Percentiles rank a stretch among this genome's conserved stretches.
These are phyloP conservation scores for Ustanciosporium gigantosporum DNA, from an alignment of 1,284 basidiomycete genomes.

Conservation along the genomic window DNA sequence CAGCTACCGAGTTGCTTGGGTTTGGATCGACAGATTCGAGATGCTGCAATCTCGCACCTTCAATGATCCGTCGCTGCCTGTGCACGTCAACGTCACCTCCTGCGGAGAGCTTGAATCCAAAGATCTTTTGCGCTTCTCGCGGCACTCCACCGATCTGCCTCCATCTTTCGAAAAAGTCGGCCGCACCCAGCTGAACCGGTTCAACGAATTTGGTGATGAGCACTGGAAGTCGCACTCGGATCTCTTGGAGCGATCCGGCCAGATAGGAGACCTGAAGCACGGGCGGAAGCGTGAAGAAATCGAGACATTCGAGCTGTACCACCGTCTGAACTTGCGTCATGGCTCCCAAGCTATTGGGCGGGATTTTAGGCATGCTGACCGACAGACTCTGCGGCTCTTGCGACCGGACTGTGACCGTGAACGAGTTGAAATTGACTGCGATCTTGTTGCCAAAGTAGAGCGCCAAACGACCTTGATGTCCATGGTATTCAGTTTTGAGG, in stretches of 20 bases:
- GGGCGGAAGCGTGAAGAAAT: conserved; percentile 76
- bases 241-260: conserved; percentile 83
- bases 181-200: conserved; percentile 77
- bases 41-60: conserved; percentile 75
- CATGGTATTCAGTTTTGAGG: conserved; percentile 92
- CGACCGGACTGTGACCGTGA: conserved; percentile 76
- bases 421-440: conserved; percentile 79
- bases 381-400: conserved; percentile 73
- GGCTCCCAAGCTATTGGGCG: conserved; percentile 74
- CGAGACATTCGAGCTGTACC: conserved; percentile 90
- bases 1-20: conserved; percentile 80
- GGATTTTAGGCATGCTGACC: conserved; percentile 84
- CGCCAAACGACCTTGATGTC: conserved; percentile 84
- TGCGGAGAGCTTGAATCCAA: conserved; percentile 72
- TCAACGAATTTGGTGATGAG: conserved; percentile 90
- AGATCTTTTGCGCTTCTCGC: conserved; percentile 85
- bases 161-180: conserved; percentile 97
- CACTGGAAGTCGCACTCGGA: conserved; percentile 83
- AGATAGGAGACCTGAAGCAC: conserved; percentile 87
- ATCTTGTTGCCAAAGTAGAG: conserved; percentile 97
- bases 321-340: conserved; percentile 90
- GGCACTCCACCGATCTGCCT: conserved; percentile 89
- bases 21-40: conserved; percentile 69
- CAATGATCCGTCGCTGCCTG: conserved; percentile 75
- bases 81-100: conserved; percentile 74